Percentiles rank a stretch among this genome's conserved stretches.
These are phyloP conservation scores for Puccinia hordei DNA, from an alignment of 1,284 basidiomycete species.

Conservation along the genomic window DNA sequence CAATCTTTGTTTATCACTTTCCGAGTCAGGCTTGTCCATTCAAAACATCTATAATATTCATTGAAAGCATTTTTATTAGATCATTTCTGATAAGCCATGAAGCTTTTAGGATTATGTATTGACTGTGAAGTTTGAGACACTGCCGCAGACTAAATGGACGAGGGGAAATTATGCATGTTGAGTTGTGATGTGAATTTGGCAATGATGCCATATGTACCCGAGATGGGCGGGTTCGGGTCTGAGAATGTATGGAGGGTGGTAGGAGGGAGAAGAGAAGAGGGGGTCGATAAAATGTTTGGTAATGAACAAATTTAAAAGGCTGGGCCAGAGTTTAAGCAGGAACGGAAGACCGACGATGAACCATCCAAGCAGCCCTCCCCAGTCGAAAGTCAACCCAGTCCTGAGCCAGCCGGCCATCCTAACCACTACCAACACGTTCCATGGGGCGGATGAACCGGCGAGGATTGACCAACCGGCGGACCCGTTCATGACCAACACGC, in stretches of 20 bases:
- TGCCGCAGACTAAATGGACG: too few relatives aligned
- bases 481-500: constrained; percentile 15
- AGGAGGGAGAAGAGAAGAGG: too few relatives aligned
- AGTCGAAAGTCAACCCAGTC: neutral
- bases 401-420: constrained; percentile 3
- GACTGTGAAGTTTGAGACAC: too few relatives aligned
- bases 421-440: constrained; percentile 29
- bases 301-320: too few relatives aligned
- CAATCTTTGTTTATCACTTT: neutral
- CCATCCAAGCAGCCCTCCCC: neutral
- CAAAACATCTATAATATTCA: neutral
- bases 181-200: too few relatives aligned
- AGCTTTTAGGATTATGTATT: too few relatives aligned
- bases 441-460: neutral
- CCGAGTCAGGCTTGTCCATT: neutral
- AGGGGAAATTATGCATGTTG: too few relatives aligned
- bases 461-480: neutral
- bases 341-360: neutral
- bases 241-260: too few relatives aligned
- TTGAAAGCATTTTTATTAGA: neutral
- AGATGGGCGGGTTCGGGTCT: too few relatives aligned
- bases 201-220: too few relatives aligned
- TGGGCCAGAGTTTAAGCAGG: neutral
- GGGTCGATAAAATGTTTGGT: too few relatives aligned
- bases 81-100: neutral